These are phyloP conservation scores for Berkeleyomyces rouxiae DNA, from an alignment of 2,329 filamentous ascomycete genomes.

Conservation along the genomic window DNA sequence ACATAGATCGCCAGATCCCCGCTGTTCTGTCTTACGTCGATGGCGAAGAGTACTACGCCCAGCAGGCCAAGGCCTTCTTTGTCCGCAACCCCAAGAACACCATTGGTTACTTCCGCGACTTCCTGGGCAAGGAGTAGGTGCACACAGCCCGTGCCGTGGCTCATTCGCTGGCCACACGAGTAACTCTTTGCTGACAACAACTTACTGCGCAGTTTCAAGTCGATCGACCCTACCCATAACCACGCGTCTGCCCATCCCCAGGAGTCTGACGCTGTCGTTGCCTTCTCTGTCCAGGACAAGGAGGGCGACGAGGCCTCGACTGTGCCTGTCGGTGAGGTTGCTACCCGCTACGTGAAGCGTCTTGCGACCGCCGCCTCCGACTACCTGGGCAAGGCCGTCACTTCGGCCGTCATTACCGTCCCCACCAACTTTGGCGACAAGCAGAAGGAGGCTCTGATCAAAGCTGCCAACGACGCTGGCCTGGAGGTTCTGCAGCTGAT, in stretches of 20 bases:
- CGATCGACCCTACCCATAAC: conserved; percentile 89
- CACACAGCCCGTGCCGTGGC: background rate
- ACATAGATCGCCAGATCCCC: conserved; percentile 83
- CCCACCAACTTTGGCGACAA: conserved; percentile 84
- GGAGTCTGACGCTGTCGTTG: conserved; percentile 52
- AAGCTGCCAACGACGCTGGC: conserved; percentile 62
- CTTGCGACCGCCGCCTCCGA: conserved; percentile 73
- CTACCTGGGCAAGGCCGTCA: conserved; percentile 83
- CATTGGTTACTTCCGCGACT: conserved; percentile 89
- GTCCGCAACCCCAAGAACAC: conserved; percentile 88
- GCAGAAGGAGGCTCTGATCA: conserved; percentile 65
- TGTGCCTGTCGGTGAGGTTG: conserved; percentile 62
- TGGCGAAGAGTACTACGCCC: conserved; percentile 91
- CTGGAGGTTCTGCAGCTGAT: conserved; percentile 88
- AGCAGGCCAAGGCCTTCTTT: conserved; percentile 86
- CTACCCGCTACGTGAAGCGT: conserved; percentile 69
- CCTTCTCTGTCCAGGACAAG: conserved; percentile 67
- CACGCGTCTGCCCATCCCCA: conserved; percentile 84
- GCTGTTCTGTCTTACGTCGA: conserved; percentile 86
- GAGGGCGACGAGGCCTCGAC: conserved; percentile 38
- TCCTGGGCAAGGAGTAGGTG: conserved; percentile 75
- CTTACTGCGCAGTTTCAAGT: conserved; percentile 46
- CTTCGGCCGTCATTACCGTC: conserved; percentile 83
- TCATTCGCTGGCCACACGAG: background rate
- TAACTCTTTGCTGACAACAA: background rate